phyloP scores from a whole-genome alignment of 495 filamentous ascomycete species.

The Aspergillus saccharolyticus region DNA sequence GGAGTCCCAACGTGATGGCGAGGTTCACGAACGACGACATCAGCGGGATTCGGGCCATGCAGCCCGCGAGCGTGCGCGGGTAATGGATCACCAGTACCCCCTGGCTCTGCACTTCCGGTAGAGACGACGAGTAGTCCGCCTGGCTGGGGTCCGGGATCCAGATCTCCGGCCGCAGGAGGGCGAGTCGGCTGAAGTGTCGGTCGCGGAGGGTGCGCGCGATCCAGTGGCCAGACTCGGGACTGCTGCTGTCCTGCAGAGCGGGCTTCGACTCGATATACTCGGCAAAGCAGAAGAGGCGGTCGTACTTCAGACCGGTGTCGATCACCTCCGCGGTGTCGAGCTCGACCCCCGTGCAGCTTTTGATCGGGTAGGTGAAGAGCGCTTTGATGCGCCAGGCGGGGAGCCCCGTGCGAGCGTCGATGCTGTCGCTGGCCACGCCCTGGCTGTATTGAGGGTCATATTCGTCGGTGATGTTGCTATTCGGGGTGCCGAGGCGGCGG shows the following conservation, averaged over 20 bases:
- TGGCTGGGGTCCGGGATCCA: conserved; percentile 68
- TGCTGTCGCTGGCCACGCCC: conserved; percentile 13
- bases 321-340: conserved; percentile 61
- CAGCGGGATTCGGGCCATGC: conserved; percentile 5
- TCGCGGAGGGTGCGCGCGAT: conserved; percentile 68
- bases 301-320: conserved; percentile 69
- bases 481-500: conserved; percentile 29
- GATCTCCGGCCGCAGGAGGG: conserved; percentile 69
- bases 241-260: conserved; percentile 35
- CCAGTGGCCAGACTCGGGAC: conserved; percentile 49
- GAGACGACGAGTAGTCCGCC: conserved; percentile 33
- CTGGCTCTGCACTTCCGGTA: conserved; percentile 29
- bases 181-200: conserved; percentile 64
- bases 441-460: conserved; percentile 31
- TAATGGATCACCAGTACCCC: conserved; percentile 39
- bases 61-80: conserved; percentile 20
- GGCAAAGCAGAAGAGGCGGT: conserved; percentile 80
- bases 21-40: conserved; percentile 11
- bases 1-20: conserved; percentile 20
- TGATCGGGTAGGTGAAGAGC: conserved; percentile 82
- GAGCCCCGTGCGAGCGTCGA: conserved; percentile 12
- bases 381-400: conserved; percentile 63
- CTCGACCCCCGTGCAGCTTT: conserved; percentile 80
- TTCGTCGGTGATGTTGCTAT: conserved; percentile 38
- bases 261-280: conserved; percentile 48